A percentile compares a stretch with the other conserved stretches of the same genome.
phyloP scores from a whole-genome alignment of 768 basidiomycete genomes.

The Hericium erinaceus region DNA sequence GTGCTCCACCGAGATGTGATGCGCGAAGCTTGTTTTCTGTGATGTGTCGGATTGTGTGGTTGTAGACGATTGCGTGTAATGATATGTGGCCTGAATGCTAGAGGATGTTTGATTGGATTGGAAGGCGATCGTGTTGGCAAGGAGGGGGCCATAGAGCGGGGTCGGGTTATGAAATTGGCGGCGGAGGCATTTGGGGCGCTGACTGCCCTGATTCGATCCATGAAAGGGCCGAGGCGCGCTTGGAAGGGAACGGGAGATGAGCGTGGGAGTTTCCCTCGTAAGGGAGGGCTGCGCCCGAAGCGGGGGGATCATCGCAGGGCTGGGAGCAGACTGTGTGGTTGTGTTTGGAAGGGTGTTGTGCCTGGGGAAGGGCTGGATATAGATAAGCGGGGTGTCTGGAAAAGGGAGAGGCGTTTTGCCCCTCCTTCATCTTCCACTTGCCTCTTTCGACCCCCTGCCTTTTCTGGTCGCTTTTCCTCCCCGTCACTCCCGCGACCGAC shows the following conservation, averaged over 20 bases:
- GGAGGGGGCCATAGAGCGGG: slow-evolving; percentile 7
- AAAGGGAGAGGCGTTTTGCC: slow-evolving; percentile 15
- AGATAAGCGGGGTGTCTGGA: slow-evolving; percentile 19
- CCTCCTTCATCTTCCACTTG: slow-evolving; percentile 14
- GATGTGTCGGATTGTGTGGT: not conserved
- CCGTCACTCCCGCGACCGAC: not conserved
- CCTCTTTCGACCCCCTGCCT: slow-evolving; percentile 18
- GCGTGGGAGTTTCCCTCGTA: not conserved
- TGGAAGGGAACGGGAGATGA: not conserved
- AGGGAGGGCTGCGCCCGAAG: not conserved
- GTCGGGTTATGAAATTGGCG: slow-evolving; percentile 1
- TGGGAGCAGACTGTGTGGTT: slow-evolving; percentile 11
- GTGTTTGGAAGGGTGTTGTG: slow-evolving; percentile 13
- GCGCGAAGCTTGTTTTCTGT: not conserved
- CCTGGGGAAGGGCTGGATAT: slow-evolving; percentile 19
- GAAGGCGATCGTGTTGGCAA: not conserved
- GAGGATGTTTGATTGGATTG: not conserved
- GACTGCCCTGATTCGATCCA: not conserved
- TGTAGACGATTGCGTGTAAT: not conserved
- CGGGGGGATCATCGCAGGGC: not conserved
- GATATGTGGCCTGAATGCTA: not conserved
- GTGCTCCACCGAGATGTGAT: slow-evolving; percentile 1
- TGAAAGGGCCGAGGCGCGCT: not conserved
- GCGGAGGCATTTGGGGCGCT: not conserved
- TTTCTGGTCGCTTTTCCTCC: slow-evolving; percentile 12